Base-by-base conservation (phyloP, 2,329 filamentous ascomycete species). In the Alternaria sp. region DNA sequence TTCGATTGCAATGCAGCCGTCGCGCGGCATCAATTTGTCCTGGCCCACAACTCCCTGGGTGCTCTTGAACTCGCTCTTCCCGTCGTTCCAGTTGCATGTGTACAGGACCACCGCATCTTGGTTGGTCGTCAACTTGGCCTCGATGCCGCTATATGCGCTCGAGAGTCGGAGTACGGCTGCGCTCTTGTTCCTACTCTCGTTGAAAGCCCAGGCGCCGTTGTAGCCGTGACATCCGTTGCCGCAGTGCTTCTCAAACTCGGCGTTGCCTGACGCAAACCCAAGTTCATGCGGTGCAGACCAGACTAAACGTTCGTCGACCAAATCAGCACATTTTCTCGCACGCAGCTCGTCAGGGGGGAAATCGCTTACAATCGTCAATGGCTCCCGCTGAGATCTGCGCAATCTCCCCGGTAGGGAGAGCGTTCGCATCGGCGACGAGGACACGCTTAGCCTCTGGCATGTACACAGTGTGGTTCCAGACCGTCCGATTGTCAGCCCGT, bases 61-160 rank as follows among this genome's bases (percentile, higher is more conserved):
- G 57, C 59, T 69, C 71, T 75, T 75, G 66, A 73, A 71, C 62
- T 72, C 68, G n/a, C 66, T 65, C 66, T 73, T 75, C 3, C 73
- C 73, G 54, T 75, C 71, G 51, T 72, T 74, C 73, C 73, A 75
- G 53, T 74, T 74, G 69, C 73, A 75, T 2, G 71, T 74, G 49
- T 75, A 75, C 44, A 75, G 41, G 4, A 75, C 71, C 45, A 75
- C 67, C 5, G 66, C 73, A 21, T 73, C 72, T 60, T 75, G 73
- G 54, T 75, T 62, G 4, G 73, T 74, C 40, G 61, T 65, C 36
- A 75, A 51, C 34, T 73, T 70, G 5, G 72, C 73, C 62, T 70
- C 69, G 65, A 75, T 74, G 24, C 73, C 73, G 53, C 65, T 74
- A 62, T 66, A 75, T 26, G 42, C 61, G 53, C 73, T 75, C 63